Evolutionary conservation across 306 rosid species (phyloP).

Genomic region (Rosa chinensis): DNA sequence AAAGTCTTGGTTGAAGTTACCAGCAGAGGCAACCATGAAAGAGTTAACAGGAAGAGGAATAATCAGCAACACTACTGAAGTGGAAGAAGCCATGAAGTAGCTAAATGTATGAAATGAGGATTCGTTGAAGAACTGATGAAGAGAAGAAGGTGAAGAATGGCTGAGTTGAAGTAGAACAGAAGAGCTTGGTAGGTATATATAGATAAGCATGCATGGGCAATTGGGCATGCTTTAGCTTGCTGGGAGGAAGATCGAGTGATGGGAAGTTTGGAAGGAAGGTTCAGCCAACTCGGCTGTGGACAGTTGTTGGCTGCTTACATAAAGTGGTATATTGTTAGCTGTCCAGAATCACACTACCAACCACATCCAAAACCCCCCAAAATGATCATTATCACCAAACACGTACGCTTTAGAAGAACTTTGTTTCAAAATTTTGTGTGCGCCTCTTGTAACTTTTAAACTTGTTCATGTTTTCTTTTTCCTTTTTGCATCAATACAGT

Average conservation of each 20-base stretch:
- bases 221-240: neutral
- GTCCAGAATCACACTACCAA: neutral
- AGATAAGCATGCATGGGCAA: neutral
- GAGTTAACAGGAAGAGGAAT: neutral
- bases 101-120: no score
- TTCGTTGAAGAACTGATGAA: no score
- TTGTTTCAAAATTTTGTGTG: neutral
- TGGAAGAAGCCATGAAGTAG: neutral
- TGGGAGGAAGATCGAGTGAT: neutral
- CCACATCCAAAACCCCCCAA: neutral
- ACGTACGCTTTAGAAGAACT: neutral
- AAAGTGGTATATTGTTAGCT: neutral
- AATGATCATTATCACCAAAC: neutral
- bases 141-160: neutral
- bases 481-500: no score
- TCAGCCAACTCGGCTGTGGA: neutral
- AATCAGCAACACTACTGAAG: neutral
- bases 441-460: neutral
- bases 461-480: neutral
- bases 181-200: neutral
- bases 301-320: neutral
- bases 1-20: constrained; percentile 40
- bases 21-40: constrained; percentile 16
- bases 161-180: neutral
- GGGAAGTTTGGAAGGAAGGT: neutral